Base-by-base conservation (phyloP, 1,284 basidiomycete genomes). In the Pisolithus thermaeus region DNA sequence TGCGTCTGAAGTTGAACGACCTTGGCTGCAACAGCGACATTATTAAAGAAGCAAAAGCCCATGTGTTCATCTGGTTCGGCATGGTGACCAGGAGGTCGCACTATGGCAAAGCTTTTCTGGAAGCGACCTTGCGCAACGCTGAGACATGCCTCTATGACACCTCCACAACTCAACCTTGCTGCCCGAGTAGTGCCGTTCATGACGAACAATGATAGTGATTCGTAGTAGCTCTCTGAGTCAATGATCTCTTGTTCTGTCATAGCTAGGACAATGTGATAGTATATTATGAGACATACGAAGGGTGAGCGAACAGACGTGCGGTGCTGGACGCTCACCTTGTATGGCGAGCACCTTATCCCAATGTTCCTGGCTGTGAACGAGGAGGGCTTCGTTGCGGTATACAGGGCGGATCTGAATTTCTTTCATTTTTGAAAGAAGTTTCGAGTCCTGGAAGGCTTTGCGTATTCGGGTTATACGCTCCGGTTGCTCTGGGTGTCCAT, bases 21-120 rank as follows among this genome's bases (percentile, higher is more conserved):
- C 67, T 79, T 83, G 43, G 91, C 81, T 1, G 95, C 95, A 6
- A 99, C 89, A 1, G 96, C 90, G 20, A 97, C 95, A 61, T 99
- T 99, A 70, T 99, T 99, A 75, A 93, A 97, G 73, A 99, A 95
- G 70, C 97, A 99, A 70, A 99, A 99, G 1, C 97, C 97, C 91
- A 97, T 97, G 62, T 93, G 90, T 65, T 94, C 90, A 58, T 96
- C 88, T 2, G 97, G 97, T 69, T 99, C 97, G 18, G 97, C 96
- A 62, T 99, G 97, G 67, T 99, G 97, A 0, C 97, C 97, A 0
- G 97, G 97, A 9, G 97, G 97, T 23, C 97, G 82, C 35, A 99
- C 92, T 58, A 99, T 92, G 1, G 97, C 97, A 63, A 99, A 90
- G 0, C 91, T 80, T 65, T 96, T 98, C 59, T 86, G 79, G 35